Evolutionary conservation across 805 yeast genomes (phyloP), one percentile per base, ranked within the genome.

Genomic region (Myxozyma neglecta): DNA sequence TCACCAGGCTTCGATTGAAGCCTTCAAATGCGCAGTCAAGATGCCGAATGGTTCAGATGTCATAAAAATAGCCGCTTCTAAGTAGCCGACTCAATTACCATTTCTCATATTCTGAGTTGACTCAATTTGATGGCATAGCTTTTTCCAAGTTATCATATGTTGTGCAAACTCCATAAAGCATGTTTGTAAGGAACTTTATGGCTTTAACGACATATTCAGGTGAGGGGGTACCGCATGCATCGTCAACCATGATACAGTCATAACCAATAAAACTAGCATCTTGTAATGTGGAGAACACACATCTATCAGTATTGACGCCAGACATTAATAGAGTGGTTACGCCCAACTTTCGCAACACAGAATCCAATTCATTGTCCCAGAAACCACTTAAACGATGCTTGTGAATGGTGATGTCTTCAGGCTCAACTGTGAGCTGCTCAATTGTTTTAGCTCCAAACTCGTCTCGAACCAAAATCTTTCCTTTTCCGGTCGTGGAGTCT

Each of bases 171-270:
- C 66, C 66, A 36, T 62, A 59, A 16, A 62, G 53, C 55, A 52
- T 42, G 29, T 59, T 59, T 35, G 61, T 32, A 57, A 62, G 43
- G 16, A 43, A 62, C 52, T 55, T 55, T 44, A 62, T 56, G 0
- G 64, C 64, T 37, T 62, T 48, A 9, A 49, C 40, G 8, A 62
- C 63, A 29, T 56, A 62, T n/a, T 62, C 64, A 5, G 63, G 63
- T 39, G 66, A 62, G 35, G 66, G 51, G 32, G 66, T 63, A 9
- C 59, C 66, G 49, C 66, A 63, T 3, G 65, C 65, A 46, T 63
- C 65, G n/a, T 53, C 59, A 8, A 63, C 62, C 61, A 63, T 53
- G 34, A 63, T 56, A 16, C 65, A 60, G 51, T 63, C 66, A 44
- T 60, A 63, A 5, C 66, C 66, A 10, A 63, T 36, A 48, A 60